These are phyloP conservation scores for Arachis hypogaea DNA, from an alignment of 306 rosid species.

Conservation along the genomic window DNA sequence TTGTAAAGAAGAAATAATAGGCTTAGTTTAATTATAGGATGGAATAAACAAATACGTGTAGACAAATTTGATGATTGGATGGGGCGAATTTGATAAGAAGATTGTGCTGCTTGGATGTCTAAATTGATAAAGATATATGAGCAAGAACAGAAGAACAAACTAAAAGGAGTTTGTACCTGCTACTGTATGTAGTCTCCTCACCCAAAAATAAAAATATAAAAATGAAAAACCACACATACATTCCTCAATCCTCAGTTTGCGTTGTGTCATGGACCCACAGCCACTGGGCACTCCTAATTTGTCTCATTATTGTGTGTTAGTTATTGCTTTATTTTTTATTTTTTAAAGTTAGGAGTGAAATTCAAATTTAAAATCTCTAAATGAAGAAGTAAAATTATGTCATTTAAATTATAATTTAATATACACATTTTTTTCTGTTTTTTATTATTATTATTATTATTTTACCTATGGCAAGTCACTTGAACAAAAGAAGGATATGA, in stretches of 20 bases:
- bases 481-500: slow-evolving; percentile 13
- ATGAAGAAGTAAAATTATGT: no score
- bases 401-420: no score
- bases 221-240: background rate
- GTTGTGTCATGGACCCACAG: slow-evolving; percentile 17
- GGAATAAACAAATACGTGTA: background rate
- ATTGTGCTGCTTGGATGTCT: no score
- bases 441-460: background rate
- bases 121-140: background rate
- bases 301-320: background rate
- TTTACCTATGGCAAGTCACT: background rate
- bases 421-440: background rate
- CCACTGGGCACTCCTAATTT: background rate
- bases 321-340: no score
- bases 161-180: background rate
- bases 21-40: no score
- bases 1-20: no score
- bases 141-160: background rate
- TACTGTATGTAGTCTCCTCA: no score
- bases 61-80: no score
- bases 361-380: no score
- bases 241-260: background rate
- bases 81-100: no score
- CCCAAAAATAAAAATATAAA: no score
- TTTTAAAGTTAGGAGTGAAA: no score